These are phyloP conservation scores for Fraxinus excelsior DNA, from an alignment of 257 asterid genomes.

Conservation along the genomic window DNA sequence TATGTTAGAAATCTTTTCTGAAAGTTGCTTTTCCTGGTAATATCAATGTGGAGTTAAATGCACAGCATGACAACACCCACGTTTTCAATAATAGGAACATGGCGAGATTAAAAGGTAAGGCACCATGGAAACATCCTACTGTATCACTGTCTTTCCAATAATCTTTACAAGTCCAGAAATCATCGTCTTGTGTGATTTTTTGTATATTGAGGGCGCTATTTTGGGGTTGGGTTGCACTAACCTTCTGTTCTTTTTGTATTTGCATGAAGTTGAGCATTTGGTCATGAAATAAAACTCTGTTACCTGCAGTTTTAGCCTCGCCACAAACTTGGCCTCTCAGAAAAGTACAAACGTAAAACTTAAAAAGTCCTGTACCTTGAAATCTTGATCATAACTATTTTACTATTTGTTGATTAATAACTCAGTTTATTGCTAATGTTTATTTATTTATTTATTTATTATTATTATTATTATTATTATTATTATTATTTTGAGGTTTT, in stretches of 20 bases:
- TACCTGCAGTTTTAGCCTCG: background rate
- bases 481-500: conserved; percentile 1
- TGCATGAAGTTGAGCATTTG: background rate
- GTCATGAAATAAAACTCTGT: background rate
- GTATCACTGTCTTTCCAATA: background rate
- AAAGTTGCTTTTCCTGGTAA: background rate
- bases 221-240: no score
- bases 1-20: background rate
- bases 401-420: background rate
- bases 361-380: background rate
- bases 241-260: no score
- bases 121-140: background rate
- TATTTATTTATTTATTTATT: background rate
- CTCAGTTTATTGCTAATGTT: background rate
- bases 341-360: background rate
- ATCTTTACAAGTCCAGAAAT: background rate
- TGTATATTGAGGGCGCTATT: background rate
- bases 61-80: background rate
- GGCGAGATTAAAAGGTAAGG: background rate
- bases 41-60: background rate
- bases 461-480: no score
- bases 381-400: background rate
- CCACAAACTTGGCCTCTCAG: background rate
- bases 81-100: background rate
- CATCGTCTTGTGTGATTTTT: background rate